Base-by-base conservation (phyloP, 2,329 filamentous ascomycete species). In the Cytospora piceae region DNA sequence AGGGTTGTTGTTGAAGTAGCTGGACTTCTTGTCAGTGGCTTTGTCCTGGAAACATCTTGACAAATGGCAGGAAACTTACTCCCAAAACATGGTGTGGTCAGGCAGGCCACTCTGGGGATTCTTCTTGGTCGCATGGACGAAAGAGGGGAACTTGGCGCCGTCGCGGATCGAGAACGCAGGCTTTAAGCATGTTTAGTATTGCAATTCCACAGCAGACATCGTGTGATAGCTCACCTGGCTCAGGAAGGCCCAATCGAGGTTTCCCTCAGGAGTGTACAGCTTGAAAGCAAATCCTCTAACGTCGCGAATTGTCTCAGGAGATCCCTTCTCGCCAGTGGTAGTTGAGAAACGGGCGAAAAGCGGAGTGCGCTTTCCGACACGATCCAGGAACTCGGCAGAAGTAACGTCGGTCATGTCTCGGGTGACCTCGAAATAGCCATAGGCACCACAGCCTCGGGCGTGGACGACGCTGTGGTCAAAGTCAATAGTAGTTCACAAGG, bases 191-290 rank as follows among this genome's bases (percentile, higher is more conserved):
- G 39, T 22, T 22, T 37, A 22, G n/a, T 58, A 27, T 58, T 17
- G 20, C 3, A 11, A 12, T 24, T 49, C 14, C 37, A 58, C n/a
- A 4, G 8, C n/a, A 17, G 22, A 2, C 3, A 20, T 3, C 11
- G n/a, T 49, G 29, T 37, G 34, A 37, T 24, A 17, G 34, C 55
- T 34, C 8, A 58, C 55, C 37, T 52, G 58, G 42, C 29, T 37
- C 46, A 59, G 46, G 46, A 61, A 58, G 5, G 68, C 70, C 81
- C 77, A 81, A 81, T 86, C 86, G 74, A 86, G 87, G 73, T 89
- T 90, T 60, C 87, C 87, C 70, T 89, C 85, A 58, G 88, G 85
- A 0, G 87, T 89, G 70, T 88, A 89, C 70, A 89, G 85, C 67
- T 86, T 81, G 27, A 83, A 82, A 0, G 87, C 86, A 71, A 88